Evolutionary conservation across 371 early-diverging fungal species (phyloP).

Genomic region (Rhizopus sp.): DNA sequence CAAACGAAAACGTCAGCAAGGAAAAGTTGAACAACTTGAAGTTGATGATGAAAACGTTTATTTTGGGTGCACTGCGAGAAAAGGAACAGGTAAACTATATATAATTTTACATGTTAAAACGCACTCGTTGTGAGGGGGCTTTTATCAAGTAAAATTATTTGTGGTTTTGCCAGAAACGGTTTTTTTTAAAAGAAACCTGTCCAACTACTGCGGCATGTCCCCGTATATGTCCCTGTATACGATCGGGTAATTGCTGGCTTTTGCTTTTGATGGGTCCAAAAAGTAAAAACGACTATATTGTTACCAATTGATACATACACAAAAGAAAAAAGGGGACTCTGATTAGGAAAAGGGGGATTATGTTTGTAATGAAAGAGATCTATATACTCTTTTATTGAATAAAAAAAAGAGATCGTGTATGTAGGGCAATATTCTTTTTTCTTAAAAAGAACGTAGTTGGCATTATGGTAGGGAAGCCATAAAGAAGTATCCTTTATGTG

Average conservation of each 20-base stretch:
- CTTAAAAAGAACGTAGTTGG: slow-evolving; percentile 4
- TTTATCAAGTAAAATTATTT: slow-evolving; percentile 7
- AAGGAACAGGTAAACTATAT: slow-evolving; percentile 47
- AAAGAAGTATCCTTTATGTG: slow-evolving; percentile 1
- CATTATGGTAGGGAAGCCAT: slow-evolving; percentile 10
- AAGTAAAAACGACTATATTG: slow-evolving; percentile 16
- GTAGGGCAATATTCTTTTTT: slow-evolving; percentile 9
- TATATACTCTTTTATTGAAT: slow-evolving; percentile 3
- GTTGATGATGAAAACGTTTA: slow-evolving; percentile 47
- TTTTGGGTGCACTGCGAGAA: slow-evolving; percentile 45
- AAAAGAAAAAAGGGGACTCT: slow-evolving; percentile 9
- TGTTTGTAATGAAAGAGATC: not conserved
- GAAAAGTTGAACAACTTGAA: slow-evolving; percentile 44
- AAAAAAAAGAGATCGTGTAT: slow-evolving; percentile 6
- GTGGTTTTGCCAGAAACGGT: slow-evolving; percentile 6
- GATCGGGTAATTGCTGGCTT: slow-evolving; percentile 34
- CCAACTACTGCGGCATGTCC: slow-evolving; percentile 39
- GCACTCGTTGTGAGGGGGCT: not conserved
- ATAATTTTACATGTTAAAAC: slow-evolving; percentile 11
- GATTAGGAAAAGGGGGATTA: slow-evolving; percentile 1
- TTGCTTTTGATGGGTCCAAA: slow-evolving; percentile 32
- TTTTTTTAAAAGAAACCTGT: slow-evolving; percentile 16
- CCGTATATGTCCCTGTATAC: slow-evolving; percentile 24
- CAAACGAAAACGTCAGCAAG: slow-evolving; percentile 29
- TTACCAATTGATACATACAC: slow-evolving; percentile 8